phyloP scores from a whole-genome alignment of 495 filamentous ascomycete genomes.

The Gamarada debralockiae region DNA sequence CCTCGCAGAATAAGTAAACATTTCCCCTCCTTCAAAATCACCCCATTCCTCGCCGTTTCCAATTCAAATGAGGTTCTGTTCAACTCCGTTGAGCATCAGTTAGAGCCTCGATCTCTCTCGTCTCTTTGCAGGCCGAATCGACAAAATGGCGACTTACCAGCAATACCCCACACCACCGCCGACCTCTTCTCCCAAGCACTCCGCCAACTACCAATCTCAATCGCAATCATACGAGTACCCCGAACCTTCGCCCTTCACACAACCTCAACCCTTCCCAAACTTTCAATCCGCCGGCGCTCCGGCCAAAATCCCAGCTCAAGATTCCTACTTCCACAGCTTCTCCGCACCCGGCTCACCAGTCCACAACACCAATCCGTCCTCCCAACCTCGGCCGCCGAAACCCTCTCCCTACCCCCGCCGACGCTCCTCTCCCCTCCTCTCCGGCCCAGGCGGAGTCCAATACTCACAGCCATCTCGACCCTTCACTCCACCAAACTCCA shows the following conservation, averaged over 20 bases:
- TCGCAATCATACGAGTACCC: not conserved
- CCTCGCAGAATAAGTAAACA: too few species aligned
- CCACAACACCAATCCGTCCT: not conserved
- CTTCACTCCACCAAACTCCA: too few species aligned
- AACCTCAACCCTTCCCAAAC: not conserved
- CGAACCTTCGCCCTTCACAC: slow-evolving; percentile 1
- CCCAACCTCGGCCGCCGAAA: not conserved
- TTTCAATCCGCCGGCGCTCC: not conserved
- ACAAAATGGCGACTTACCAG: too few species aligned
- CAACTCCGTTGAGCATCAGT: too few species aligned
- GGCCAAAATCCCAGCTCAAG: slow-evolving; percentile 1
- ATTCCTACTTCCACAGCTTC: slow-evolving; percentile 15
- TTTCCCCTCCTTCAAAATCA: too few species aligned
- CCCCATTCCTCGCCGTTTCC: too few species aligned
- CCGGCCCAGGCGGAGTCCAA: not conserved
- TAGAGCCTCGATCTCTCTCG: too few species aligned
- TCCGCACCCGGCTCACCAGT: slow-evolving; percentile 7
- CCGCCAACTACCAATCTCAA: not conserved
- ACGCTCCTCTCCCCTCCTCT: slow-evolving; percentile 2
- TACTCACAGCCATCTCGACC: not conserved
- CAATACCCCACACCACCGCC: slow-evolving; percentile 20
- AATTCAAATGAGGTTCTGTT: too few species aligned
- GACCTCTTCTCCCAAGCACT: slow-evolving; percentile 17
- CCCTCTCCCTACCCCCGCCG: not conserved
- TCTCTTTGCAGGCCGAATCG: too few species aligned